Percentiles rank a stretch among this genome's conserved stretches.
Evolutionary conservation across 1,139 yeast genomes (phyloP).

Genomic region (Tardiomyces digboiensis): DNA sequence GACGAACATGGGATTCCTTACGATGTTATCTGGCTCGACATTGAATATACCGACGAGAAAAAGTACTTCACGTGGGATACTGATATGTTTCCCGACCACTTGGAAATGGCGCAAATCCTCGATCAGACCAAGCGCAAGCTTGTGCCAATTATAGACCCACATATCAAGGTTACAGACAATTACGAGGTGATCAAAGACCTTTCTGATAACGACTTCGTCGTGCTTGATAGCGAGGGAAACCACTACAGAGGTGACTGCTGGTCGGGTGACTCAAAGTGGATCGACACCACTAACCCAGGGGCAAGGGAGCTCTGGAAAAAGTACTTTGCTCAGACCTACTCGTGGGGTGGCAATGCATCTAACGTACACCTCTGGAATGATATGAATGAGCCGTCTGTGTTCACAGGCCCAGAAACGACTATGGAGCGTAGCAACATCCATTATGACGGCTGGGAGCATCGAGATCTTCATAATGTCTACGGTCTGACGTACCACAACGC

Average conservation of each 20-base stretch:
- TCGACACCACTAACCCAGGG: slow-evolving; percentile 67
- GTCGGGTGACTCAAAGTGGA: slow-evolving; percentile 97
- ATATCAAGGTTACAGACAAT: slow-evolving; percentile 49
- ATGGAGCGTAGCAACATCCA: slow-evolving; percentile 78
- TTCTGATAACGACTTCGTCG: slow-evolving; percentile 30
- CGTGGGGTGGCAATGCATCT: slow-evolving; percentile 43
- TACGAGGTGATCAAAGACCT: slow-evolving; percentile 55
- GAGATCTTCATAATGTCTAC: slow-evolving; percentile 80
- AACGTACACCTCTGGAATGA: slow-evolving; percentile 93
- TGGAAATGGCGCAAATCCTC: slow-evolving; percentile 50
- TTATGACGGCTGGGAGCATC: slow-evolving; percentile 75
- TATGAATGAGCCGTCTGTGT: slow-evolving; percentile 96
- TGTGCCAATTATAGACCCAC: slow-evolving; percentile 88
- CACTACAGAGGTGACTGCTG: slow-evolving; percentile 85
- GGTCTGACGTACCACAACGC: slow-evolving; percentile 77
- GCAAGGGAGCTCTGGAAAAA: slow-evolving; percentile 53
- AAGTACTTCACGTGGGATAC: slow-evolving; percentile 90
- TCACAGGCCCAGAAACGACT: slow-evolving; percentile 90
- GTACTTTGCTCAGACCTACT: slow-evolving; percentile 30
- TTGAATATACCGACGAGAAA: slow-evolving; percentile 80
- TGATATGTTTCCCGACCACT: slow-evolving; percentile 66
- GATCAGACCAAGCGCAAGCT: slow-evolving; percentile 70
- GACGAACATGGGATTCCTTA: slow-evolving; percentile 73
- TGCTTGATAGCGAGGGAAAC: slow-evolving; percentile 37
- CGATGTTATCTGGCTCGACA: slow-evolving; percentile 92